phyloP scores from a whole-genome alignment of 179 eudicot genomes.

The Heliamphora ciliata region DNA sequence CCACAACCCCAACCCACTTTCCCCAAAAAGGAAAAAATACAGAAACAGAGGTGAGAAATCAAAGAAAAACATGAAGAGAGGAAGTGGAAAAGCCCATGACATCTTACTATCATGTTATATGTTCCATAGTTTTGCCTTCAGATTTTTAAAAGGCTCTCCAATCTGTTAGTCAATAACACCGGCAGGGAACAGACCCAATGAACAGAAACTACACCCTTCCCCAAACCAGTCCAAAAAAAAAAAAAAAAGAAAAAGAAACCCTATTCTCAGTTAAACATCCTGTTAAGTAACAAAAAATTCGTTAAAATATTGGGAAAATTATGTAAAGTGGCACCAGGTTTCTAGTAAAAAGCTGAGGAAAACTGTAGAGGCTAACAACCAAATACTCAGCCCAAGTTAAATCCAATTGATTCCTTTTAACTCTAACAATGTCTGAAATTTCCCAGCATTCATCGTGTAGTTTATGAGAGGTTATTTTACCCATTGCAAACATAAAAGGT shows the following conservation, averaged over 20 bases:
- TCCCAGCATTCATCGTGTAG: neutral
- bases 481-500: slow-evolving; percentile 5
- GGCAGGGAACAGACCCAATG: neutral
- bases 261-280: neutral
- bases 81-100: neutral
- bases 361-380: neutral
- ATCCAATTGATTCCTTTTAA: no score
- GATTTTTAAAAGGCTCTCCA: neutral
- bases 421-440: no score
- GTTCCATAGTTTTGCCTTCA: neutral
- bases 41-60: neutral
- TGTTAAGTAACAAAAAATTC: neutral
- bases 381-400: no score
- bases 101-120: neutral
- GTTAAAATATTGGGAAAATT: neutral
- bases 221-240: neutral
- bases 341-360: neutral
- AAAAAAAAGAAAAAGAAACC: neutral
- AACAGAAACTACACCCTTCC: no score
- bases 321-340: neutral
- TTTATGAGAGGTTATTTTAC: neutral
- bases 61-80: neutral
- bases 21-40: no score
- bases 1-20: no score
- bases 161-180: neutral